Evolutionary conservation across 1,284 basidiomycete species (phyloP), one percentile per base, ranked within the genome.

Genomic region (Pyrrhoderma noxium): DNA sequence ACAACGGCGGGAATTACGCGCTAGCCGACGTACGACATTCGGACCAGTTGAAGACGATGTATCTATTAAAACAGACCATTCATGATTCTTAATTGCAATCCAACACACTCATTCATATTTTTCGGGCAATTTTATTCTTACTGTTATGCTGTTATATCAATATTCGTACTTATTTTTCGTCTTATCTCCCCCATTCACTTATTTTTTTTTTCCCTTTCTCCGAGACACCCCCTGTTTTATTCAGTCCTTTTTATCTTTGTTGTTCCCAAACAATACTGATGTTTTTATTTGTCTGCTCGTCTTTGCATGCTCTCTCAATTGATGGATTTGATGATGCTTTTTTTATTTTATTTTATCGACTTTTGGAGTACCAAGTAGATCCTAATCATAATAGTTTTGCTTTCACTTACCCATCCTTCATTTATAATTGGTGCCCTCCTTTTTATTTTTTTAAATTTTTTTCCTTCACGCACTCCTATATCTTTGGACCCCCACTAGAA

Each of bases 11-110:
- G 23, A 36, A 31, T 31, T 58, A 56, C 46, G 51, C 48, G n/a
- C 56, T 50, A n/a, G 59, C 34, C 58, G 42, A 39, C 56, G 54
- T 44, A 66, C 63, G 40, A 67, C 64, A 3, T 64, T 67, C 51
- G 64, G 61, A 27, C 61, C 59, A 22, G 61, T 65, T 38, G 61
- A 66, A 44, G 63, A 49, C 27, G 34, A 54, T 13, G 36, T 22
- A 22, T 16, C 38, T 14, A 40, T 18, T 40, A 22, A 40, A 14
- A 31, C 27, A 31, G 27, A 31, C 11, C 27, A 31, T 11, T 31
- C 27, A 31, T 31, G 27, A 31, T 5, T 31, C 5, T 5, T 31
- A 31, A 31, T 31, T 31, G 27, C 27, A 31, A 5, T 31, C 27
- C 27, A n/a, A n/a, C n/a, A n/a, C n/a, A 31, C 27, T 31, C 27